Base-by-base conservation (phyloP, 305 asterid species). In the Ilex paraguariensis region DNA sequence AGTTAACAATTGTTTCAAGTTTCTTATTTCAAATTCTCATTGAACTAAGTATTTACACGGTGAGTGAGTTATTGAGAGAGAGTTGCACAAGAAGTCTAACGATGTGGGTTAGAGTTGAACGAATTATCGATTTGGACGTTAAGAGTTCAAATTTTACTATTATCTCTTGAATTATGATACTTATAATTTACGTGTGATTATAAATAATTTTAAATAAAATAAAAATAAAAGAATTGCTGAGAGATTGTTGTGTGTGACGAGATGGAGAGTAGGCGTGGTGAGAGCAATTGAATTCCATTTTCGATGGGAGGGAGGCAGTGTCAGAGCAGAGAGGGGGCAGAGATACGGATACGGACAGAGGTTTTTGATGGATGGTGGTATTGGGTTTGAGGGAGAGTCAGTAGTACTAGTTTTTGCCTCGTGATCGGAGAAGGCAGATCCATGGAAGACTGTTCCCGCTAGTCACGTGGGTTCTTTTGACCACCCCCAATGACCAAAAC, bases 381-480 rank as follows among this genome's bases (percentile, higher is more conserved):
- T 62, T 71, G 78, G 42, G 6, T 36, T 36, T 36, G 42, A 36
- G 6, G 4, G 42, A 36, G 42, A 36, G 42, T 4, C 7, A 36
- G 42, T 36, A 8, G 6, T 36, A 8, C 42, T 36, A 8, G 42
- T 8, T 36, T 36, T 67, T 59, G 61, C 90, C 88, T 86, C 95
- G 91, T 86, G 95, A 84, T 84, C 88, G 87, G 86, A 68, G 91
- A 84, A 71, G 78, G 75, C 88, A 83, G 79, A 81, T 83, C 81
- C 83, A 77, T 83, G 83, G 83, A 77, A 81, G 85, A 81, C 84
- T 81, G 84, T 77, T 75, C 84, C 94, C 79, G 62, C 36, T 72
- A 68, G 81, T 86, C 95, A 86, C 91, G 82, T 86, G 87, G 70
- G 52, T 68, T 78, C 83, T 79, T 86, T 86, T 80, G 88, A 81